Evolutionary conservation across 116 monocot genomes (phyloP).

Genomic region (Dioscorea cayenensis): DNA sequence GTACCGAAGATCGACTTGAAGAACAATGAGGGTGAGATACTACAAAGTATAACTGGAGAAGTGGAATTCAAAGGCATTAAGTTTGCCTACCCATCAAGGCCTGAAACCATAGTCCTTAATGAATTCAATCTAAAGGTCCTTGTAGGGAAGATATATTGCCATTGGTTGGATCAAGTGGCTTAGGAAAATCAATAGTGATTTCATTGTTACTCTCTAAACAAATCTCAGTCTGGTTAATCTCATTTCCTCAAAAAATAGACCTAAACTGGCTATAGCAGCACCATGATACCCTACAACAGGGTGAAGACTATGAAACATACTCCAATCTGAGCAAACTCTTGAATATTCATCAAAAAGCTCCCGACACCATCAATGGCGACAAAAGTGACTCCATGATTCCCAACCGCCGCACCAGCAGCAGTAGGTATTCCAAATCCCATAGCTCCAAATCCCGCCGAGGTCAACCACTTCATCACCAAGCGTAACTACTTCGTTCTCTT

Average conservation of each 20-base stretch:
- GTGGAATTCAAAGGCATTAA: not conserved
- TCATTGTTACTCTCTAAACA: conserved; percentile 40
- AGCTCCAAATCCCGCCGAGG: conserved; percentile 64
- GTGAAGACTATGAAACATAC: too few species aligned
- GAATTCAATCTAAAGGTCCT: not conserved
- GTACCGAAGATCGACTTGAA: not conserved
- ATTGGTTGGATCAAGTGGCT: not conserved
- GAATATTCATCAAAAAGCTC: conserved; percentile 80
- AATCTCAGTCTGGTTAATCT: conserved; percentile 52
- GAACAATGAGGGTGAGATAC: not conserved
- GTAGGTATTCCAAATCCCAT: conserved; percentile 92
- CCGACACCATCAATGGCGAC: conserved; percentile 86
- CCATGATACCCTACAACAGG: too few species aligned
- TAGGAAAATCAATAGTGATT: not conserved
- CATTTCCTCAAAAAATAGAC: conserved; percentile 63
- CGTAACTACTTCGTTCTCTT: conserved; percentile 38
- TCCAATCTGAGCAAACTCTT: conserved; percentile 84
- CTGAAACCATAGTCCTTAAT: not conserved
- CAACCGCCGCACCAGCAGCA: conserved; percentile 80
- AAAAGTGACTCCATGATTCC: conserved; percentile 63
- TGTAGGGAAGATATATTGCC: not conserved
- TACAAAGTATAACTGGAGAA: not conserved
- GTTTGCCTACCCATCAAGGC: not conserved
- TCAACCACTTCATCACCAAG: too few species aligned
- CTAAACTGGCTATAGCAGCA: conserved; percentile 74